These are phyloP conservation scores for Spathaspora boniae DNA, from an alignment of 805 yeast genomes.

Conservation along the genomic window DNA sequence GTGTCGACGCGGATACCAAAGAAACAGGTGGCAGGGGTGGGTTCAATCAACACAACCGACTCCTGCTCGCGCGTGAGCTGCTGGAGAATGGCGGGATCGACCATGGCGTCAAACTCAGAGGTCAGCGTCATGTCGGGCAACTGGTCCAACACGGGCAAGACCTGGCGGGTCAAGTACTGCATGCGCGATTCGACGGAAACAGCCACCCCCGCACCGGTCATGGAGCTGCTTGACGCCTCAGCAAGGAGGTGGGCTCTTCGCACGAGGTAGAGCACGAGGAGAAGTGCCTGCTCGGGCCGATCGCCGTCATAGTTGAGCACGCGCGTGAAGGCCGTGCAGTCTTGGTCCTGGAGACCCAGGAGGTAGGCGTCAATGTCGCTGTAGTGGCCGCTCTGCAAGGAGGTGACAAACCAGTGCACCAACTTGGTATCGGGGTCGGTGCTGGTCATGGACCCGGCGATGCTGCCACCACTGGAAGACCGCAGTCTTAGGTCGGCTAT, in stretches of 20 bases:
- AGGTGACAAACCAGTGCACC: conserved; percentile 16
- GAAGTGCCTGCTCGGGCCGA: conserved; percentile 2
- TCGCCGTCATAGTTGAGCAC: conserved; percentile 5
- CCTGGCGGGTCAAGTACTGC: conserved; percentile 21
- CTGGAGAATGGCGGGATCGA: conserved; percentile 13
- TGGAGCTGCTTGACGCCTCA: conserved; percentile 11
- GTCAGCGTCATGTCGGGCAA: not conserved
- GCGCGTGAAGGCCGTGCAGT: conserved; percentile 2
- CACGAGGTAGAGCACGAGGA: conserved; percentile 21
- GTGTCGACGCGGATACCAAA: conserved; percentile 10
- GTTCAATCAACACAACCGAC: conserved; percentile 15
- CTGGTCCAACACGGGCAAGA: conserved; percentile 26
- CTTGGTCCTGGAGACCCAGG: conserved; percentile 2
- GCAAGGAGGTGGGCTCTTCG: conserved; percentile 23
- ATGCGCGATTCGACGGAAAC: conserved; percentile 10
- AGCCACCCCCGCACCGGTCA: conserved; percentile 8
- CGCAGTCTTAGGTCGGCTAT: conserved; percentile 3
- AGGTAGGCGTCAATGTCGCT: conserved; percentile 14
- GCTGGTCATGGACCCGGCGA: conserved; percentile 5
- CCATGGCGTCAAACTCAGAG: conserved; percentile 9
- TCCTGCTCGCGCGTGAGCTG: conserved; percentile 24
- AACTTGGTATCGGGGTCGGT: conserved; percentile 7
- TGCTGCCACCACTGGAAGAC: conserved; percentile 1
- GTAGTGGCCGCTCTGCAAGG: conserved; percentile 15
- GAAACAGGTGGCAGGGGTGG: conserved; percentile 8